phyloP scores from a whole-genome alignment of 1,284 basidiomycete genomes.

The Sanghuangporus sanghuang region DNA sequence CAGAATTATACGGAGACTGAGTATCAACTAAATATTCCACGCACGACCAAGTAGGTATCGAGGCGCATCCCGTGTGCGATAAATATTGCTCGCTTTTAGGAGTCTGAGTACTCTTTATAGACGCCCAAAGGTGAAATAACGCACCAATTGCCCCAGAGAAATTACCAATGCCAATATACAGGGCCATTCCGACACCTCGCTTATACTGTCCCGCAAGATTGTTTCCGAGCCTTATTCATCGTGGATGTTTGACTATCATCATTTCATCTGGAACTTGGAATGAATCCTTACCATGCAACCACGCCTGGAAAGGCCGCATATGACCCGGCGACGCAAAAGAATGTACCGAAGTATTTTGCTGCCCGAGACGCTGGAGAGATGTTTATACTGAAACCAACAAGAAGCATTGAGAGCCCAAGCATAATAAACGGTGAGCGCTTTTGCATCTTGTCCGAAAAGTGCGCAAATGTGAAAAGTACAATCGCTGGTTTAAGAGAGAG shows the following conservation, averaged over 20 bases:
- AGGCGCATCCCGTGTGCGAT: slow-evolving; percentile 52
- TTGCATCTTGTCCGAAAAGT: slow-evolving; percentile 53
- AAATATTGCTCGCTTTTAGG: slow-evolving; percentile 38
- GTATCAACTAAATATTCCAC: slow-evolving; percentile 52
- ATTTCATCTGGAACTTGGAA: slow-evolving; percentile 28
- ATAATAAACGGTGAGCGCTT: slow-evolving; percentile 59
- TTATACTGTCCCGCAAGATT: slow-evolving; percentile 63
- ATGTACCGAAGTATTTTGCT: slow-evolving; percentile 66
- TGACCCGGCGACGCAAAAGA: slow-evolving; percentile 53
- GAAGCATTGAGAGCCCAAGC: slow-evolving; percentile 45
- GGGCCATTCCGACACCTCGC: slow-evolving; percentile 55
- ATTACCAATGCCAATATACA: slow-evolving; percentile 61
- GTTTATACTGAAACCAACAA: slow-evolving; percentile 67
- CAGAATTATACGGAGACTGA: slow-evolving; percentile 24
- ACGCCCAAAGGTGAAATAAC: slow-evolving; percentile 18
- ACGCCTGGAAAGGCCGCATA: slow-evolving; percentile 61
- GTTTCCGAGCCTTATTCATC: slow-evolving; percentile 43
- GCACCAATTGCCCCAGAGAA: slow-evolving; percentile 44
- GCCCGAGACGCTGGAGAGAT: slow-evolving; percentile 44
- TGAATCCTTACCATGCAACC: slow-evolving; percentile 64
- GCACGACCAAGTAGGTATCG: slow-evolving; percentile 56
- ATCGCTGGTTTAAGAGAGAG: too few relatives aligned
- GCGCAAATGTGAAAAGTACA: slow-evolving; percentile 45
- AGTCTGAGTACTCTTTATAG: slow-evolving; percentile 26
- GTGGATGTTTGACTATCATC: background rate